Conservation (phyloP, 805 yeast genomes). For the Clavispora fructus region DNA sequence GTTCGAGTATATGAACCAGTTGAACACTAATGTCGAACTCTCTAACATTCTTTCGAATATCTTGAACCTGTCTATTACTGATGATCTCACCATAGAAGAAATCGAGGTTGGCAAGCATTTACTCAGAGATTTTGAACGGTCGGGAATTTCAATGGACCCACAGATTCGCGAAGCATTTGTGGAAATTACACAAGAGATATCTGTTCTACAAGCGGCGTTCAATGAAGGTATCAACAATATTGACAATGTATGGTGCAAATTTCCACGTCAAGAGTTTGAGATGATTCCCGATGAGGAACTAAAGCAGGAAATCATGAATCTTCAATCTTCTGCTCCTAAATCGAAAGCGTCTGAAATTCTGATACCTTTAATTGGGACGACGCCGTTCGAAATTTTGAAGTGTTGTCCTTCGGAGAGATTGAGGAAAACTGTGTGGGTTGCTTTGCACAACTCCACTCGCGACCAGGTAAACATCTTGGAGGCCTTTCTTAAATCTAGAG, state of each 20-base stretch:
- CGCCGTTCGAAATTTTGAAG: constrained; percentile 62
- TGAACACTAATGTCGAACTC: constrained; percentile 77
- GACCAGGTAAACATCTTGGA: constrained; percentile 59
- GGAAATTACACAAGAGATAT: constrained; percentile 71
- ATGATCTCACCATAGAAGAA: constrained; percentile 65
- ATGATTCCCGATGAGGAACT: constrained; percentile 17
- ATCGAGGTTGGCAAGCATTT: constrained; percentile 74
- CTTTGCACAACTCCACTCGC: constrained; percentile 59
- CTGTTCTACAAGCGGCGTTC: constrained; percentile 76
- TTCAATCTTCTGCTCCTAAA: constrained; percentile 22
- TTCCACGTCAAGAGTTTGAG: constrained; percentile 26
- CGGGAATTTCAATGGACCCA: constrained; percentile 80
- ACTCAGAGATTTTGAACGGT: constrained; percentile 78
- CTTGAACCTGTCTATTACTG: constrained; percentile 25
- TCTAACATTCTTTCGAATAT: constrained; percentile 57
- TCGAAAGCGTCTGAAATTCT: constrained; percentile 1
- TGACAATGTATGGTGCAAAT: constrained; percentile 33
- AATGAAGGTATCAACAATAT: constrained; percentile 41
- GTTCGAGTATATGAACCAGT: constrained; percentile 89
- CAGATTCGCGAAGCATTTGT: constrained; percentile 66
- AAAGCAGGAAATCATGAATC: constrained; percentile 20
- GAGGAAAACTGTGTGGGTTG: constrained; percentile 69
- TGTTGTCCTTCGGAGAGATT: constrained; percentile 50
- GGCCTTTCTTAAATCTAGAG: constrained; percentile 58
- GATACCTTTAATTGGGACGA: constrained; percentile 47